These are phyloP conservation scores for Heterobasidion annosum DNA, from an alignment of 1,284 basidiomycete species.

Conservation along the genomic window DNA sequence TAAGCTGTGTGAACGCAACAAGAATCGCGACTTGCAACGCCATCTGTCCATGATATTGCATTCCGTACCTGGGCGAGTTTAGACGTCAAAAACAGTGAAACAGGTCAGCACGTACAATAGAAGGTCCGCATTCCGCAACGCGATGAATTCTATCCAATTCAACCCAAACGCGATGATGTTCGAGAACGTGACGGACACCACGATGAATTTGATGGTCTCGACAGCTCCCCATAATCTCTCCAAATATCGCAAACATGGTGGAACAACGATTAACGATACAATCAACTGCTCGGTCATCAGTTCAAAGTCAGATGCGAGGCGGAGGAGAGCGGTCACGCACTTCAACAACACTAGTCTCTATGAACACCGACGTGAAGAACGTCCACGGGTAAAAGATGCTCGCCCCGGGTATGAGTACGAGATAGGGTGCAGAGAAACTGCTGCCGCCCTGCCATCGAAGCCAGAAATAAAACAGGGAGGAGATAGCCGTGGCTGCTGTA, in stretches of 20 bases:
- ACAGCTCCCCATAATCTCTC: slow-evolving; percentile 89
- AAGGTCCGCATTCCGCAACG: slow-evolving; percentile 52
- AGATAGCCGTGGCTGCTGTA: slow-evolving; percentile 57
- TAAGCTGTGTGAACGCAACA: slow-evolving; percentile 95
- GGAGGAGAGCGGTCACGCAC: slow-evolving; percentile 33
- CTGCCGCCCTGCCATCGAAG: slow-evolving; percentile 44
- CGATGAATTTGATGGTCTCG: slow-evolving; percentile 84
- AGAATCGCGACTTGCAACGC: slow-evolving; percentile 86
- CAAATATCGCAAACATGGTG: slow-evolving; percentile 81
- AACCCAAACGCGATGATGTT: slow-evolving; percentile 84
- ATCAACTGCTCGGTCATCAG: slow-evolving; percentile 47
- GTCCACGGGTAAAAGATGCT: slow-evolving; percentile 92
- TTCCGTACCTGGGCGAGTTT: slow-evolving; percentile 56
- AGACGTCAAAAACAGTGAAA: slow-evolving; percentile 8
- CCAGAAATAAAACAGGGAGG: slow-evolving; percentile 60
- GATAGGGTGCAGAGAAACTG: slow-evolving; percentile 53
- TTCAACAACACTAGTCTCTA: slow-evolving; percentile 81
- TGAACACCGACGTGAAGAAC: slow-evolving; percentile 77
- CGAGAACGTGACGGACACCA: slow-evolving; percentile 69
- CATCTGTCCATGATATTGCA: slow-evolving; percentile 88
- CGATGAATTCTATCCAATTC: slow-evolving; percentile 74
- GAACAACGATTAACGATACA: slow-evolving; percentile 70
- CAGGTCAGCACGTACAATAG: slow-evolving; percentile 57
- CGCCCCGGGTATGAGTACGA: slow-evolving; percentile 79
- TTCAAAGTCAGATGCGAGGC: slow-evolving; percentile 8